Evolutionary conservation across 352 stramenopile genomes (phyloP).

Genomic region (Elongisporangium senticosum): DNA sequence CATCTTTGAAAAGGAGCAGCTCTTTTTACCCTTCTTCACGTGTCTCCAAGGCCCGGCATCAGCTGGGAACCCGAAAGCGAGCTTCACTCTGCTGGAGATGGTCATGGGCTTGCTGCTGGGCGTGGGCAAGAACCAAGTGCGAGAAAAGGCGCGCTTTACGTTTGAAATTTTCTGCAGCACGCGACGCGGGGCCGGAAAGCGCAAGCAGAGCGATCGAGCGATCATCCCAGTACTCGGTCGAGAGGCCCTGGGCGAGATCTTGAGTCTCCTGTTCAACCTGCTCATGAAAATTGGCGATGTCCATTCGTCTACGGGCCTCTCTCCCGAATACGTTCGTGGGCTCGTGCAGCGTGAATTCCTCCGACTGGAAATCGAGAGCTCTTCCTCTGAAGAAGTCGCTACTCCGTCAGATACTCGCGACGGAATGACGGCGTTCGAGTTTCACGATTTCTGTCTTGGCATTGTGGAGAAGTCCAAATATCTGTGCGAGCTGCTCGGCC

Average conservation of each 20-base stretch:
- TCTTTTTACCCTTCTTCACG: slow-evolving; percentile 61
- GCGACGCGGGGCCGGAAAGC: background rate
- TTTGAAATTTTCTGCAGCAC: slow-evolving; percentile 56
- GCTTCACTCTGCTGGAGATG: slow-evolving; percentile 34
- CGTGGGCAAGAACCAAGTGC: slow-evolving; percentile 30
- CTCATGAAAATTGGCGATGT: slow-evolving; percentile 55
- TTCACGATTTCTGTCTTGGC: slow-evolving; percentile 52
- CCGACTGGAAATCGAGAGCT: slow-evolving; percentile 29
- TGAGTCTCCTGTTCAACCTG: slow-evolving; percentile 47
- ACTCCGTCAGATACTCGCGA: background rate
- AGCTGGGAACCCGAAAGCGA: background rate
- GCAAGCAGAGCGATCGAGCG: background rate
- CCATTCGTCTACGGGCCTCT: slow-evolving; percentile 26
- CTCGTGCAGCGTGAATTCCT: slow-evolving; percentile 62
- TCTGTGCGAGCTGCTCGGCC: slow-evolving; percentile 49
- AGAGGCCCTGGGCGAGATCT: slow-evolving; percentile 41
- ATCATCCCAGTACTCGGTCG: slow-evolving; percentile 32
- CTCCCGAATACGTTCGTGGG: slow-evolving; percentile 30
- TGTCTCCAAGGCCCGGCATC: slow-evolving; percentile 21
- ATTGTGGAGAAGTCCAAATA: slow-evolving; percentile 61
- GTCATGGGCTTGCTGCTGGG: slow-evolving; percentile 50
- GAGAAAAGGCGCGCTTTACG: slow-evolving; percentile 67
- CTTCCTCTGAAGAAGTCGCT: slow-evolving; percentile 3
- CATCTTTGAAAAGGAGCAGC: slow-evolving; percentile 46
- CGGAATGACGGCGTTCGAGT: slow-evolving; percentile 80